phyloP scores from a whole-genome alignment of 495 filamentous ascomycete species.

The Lepidopterella palustris region DNA sequence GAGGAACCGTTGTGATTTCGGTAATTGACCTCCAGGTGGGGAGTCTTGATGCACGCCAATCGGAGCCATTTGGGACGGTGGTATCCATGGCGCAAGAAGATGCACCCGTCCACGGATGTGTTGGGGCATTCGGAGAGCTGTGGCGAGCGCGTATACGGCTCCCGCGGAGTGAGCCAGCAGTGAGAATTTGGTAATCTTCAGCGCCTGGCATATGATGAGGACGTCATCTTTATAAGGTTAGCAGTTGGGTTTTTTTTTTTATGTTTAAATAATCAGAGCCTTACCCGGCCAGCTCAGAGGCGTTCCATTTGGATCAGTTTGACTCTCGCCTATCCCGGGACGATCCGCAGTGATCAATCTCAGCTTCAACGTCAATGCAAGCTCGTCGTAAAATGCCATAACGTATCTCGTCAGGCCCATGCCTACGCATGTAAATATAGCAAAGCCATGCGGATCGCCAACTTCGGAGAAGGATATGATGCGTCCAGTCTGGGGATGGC shows the following conservation, averaged over 20 bases:
- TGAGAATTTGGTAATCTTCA: constrained; percentile 94
- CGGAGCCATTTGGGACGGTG: constrained; percentile 91
- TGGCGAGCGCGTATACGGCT: constrained; percentile 94
- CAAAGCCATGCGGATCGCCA: constrained; percentile 83
- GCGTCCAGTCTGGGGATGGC: constrained; percentile 76
- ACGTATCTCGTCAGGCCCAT: constrained; percentile 97
- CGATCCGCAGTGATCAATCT: constrained; percentile 90
- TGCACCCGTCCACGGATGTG: constrained; percentile 94
- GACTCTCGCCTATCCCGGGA: constrained; percentile 90
- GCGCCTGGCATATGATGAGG: constrained; percentile 82
- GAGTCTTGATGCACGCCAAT: constrained; percentile 62
- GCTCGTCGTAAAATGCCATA: constrained; percentile 95
- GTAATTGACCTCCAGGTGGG: constrained; percentile 74
- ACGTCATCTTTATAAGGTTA: constrained; percentile 66
- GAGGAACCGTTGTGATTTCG: constrained; percentile 85
- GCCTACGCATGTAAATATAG: constrained; percentile 92
- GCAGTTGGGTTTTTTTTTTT: constrained; percentile 25
- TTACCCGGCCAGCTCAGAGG: constrained; percentile 92
- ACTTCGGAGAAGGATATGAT: constrained; percentile 96
- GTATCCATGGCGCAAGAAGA: constrained; percentile 95
- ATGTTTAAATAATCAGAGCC: too few species aligned
- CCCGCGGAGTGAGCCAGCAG: constrained; percentile 97
- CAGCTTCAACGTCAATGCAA: constrained; percentile 81
- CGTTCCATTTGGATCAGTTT: constrained; percentile 72
- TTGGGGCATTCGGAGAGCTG: constrained; percentile 90